phyloP scores from a whole-genome alignment of 441 rosid species.

The Rhodomyrtus psidioides region DNA sequence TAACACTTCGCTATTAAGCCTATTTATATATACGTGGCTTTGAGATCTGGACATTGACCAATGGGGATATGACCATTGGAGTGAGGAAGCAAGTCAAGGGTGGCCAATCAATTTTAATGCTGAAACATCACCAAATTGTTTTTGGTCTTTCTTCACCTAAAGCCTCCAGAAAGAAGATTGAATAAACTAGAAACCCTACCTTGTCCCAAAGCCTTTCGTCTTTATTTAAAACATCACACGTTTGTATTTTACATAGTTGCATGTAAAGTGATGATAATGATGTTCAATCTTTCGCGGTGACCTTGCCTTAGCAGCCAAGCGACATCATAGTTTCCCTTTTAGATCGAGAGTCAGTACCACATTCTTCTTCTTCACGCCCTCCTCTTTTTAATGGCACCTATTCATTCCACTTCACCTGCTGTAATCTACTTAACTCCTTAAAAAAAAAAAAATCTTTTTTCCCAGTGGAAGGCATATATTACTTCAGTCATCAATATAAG shows the following conservation, averaged over 20 bases:
- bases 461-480: neutral
- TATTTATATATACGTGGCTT: neutral
- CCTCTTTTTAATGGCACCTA: neutral
- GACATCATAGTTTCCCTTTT: neutral
- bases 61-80: neutral
- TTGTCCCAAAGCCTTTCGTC: neutral
- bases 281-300: neutral
- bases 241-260: neutral
- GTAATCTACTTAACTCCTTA: neutral
- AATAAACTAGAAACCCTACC: neutral
- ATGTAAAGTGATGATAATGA: neutral
- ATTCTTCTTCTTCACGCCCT: neutral
- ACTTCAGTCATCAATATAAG: neutral
- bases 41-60: neutral
- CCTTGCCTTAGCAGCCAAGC: neutral
- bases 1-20: neutral
- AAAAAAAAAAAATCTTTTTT: too few species aligned
- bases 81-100: neutral
- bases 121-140: neutral
- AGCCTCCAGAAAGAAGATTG: neutral
- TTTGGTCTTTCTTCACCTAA: neutral
- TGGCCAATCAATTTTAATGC: neutral
- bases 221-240: neutral
- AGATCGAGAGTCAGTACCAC: neutral
- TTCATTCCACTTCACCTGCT: neutral